phyloP scores from a whole-genome alignment of 225 moss, liverwort and hornwort genomes.

The Antitrichia curtipendula region DNA sequence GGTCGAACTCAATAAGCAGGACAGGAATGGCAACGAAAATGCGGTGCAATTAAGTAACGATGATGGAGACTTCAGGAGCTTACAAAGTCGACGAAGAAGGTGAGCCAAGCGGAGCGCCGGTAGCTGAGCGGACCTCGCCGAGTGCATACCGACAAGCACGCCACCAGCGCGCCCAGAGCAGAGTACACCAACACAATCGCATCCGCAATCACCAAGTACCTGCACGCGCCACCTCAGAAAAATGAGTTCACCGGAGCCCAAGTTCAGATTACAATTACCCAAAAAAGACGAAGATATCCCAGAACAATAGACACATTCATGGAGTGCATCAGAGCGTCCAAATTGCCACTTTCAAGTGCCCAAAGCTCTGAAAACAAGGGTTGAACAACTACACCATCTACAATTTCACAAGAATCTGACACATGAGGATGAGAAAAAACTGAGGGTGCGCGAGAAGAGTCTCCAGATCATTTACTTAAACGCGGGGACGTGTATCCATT shows the following conservation, averaged over 20 bases:
- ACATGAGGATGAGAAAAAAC: background rate
- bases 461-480: background rate
- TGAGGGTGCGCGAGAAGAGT: background rate
- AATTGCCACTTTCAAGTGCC: background rate
- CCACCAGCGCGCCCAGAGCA: conserved; percentile 10
- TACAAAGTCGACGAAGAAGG: conserved; percentile 55
- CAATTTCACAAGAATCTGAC: background rate
- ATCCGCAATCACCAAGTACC: conserved; percentile 54
- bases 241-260: background rate
- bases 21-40: background rate
- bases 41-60: background rate
- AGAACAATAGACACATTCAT: background rate
- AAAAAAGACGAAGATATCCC: background rate
- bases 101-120: conserved; percentile 30
- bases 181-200: conserved; percentile 38
- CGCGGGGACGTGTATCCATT: conserved; percentile 16
- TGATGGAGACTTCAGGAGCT: background rate
- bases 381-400: background rate
- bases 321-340: background rate
- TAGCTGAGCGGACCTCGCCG: conserved; percentile 45
- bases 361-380: background rate
- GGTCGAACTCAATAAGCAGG: too few species aligned
- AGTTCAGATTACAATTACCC: too few species aligned
- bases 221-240: background rate
- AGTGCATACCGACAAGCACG: conserved; percentile 22